phyloP scores from a whole-genome alignment of 2,329 filamentous ascomycete species.

The Cercospora berteroae region DNA sequence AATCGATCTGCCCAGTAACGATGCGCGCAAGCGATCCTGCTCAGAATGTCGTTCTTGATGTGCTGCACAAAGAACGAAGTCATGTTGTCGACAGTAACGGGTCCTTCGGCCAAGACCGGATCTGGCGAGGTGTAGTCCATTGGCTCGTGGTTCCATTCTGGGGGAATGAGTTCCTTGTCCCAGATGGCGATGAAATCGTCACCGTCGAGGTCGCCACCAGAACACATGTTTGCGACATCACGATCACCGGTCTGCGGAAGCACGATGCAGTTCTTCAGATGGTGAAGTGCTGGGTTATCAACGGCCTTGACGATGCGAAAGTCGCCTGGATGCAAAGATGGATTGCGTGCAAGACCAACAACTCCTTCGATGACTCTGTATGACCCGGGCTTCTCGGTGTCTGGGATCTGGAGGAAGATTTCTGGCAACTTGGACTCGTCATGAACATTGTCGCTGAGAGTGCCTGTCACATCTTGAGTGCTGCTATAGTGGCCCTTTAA shows the following conservation, averaged over 20 bases:
- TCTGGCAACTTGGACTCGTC: constrained; percentile 59
- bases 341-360: constrained; percentile 86
- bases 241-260: constrained; percentile 80
- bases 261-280: constrained; percentile 82
- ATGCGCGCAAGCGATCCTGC: constrained; percentile 77
- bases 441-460: constrained; percentile 41
- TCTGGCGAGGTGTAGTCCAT: constrained; percentile 71
- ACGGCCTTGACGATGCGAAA: constrained; percentile 84
- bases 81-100: constrained; percentile 71
- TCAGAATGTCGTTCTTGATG: constrained; percentile 85
- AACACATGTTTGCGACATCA: constrained; percentile 89
- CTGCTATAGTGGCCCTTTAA: constrained; percentile 67
- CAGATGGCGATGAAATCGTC: constrained; percentile 95
- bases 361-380: constrained; percentile 70
- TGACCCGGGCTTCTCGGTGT: constrained; percentile 47
- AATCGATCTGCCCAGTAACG: constrained; percentile 67
- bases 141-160: constrained; percentile 66
- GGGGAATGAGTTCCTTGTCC: constrained; percentile 72
- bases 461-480: not conserved
- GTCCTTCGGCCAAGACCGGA: constrained; percentile 55
- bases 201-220: constrained; percentile 90
- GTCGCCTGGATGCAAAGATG: constrained; percentile 89
- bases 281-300: constrained; percentile 67
- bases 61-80: constrained; percentile 85
- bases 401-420: constrained; percentile 80